Conservation (phyloP, 2,329 filamentous ascomycete genomes). For the Ceratocystis alfenasii region DNA sequence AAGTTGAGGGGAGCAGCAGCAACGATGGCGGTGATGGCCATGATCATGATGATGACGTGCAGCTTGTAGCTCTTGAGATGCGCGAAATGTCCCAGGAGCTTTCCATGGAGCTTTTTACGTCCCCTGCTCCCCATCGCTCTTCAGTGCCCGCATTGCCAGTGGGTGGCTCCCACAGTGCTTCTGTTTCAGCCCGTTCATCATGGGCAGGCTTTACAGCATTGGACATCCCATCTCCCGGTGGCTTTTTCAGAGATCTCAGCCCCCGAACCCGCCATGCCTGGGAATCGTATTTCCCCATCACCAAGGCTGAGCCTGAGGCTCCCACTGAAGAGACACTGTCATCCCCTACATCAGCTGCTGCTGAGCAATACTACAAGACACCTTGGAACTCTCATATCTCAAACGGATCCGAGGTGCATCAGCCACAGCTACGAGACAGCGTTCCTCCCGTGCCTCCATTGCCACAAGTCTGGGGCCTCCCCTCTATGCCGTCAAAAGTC, state of each 20-base stretch:
- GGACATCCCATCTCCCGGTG: constrained; percentile 81
- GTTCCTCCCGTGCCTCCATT: constrained; percentile 18
- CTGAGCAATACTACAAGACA: constrained; percentile 78
- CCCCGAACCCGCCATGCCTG: constrained; percentile 68
- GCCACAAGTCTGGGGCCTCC: constrained; percentile 18
- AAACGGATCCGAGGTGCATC: constrained; percentile 31
- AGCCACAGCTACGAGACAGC: background rate
- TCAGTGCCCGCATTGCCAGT: constrained; percentile 34
- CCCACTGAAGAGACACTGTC: constrained; percentile 40
- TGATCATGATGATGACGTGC: constrained; percentile 17
- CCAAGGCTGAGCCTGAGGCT: constrained; percentile 31
- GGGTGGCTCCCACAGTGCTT: constrained; percentile 23
- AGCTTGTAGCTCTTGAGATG: constrained; percentile 16
- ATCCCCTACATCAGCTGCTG: constrained; percentile 76
- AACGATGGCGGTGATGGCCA: background rate
- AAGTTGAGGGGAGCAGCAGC: background rate
- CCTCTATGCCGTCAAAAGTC: background rate
- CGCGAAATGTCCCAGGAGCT: constrained; percentile 22
- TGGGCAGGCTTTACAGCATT: constrained; percentile 64
- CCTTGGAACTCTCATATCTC: constrained; percentile 49
- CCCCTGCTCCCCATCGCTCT: constrained; percentile 40
- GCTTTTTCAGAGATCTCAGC: constrained; percentile 79
- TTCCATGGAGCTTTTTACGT: constrained; percentile 23
- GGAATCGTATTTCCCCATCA: constrained; percentile 36
- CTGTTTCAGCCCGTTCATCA: constrained; percentile 38